A percentile compares a stretch with the other conserved stretches of the same genome.
phyloP scores from a whole-genome alignment of 352 stramenopile species.

The Pythium biforme region DNA sequence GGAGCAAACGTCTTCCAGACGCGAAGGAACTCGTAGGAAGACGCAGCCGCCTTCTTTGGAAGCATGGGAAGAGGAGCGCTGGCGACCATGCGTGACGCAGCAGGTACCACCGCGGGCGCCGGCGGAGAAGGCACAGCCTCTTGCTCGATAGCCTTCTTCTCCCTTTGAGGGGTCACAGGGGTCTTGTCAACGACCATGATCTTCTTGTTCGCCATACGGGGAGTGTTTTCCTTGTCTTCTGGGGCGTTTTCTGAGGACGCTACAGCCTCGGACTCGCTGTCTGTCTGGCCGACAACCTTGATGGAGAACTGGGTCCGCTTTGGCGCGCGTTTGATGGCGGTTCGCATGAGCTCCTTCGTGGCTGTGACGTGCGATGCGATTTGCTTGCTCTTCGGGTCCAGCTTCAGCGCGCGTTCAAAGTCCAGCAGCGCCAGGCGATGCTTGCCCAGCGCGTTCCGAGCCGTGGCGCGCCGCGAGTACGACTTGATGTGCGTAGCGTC shows the following conservation, averaged over 20 bases:
- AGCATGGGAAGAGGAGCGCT: slow-evolving; percentile 41
- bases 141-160: background rate
- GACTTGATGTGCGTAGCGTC: slow-evolving; percentile 88
- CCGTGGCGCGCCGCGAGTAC: slow-evolving; percentile 75
- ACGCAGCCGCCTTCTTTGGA: slow-evolving; percentile 59
- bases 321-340: slow-evolving; percentile 63
- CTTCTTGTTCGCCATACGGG: slow-evolving; percentile 2
- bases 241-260: slow-evolving; percentile 14
- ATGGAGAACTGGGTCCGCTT: slow-evolving; percentile 50
- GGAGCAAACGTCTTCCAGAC: slow-evolving; percentile 73
- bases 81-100: background rate
- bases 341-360: slow-evolving; percentile 65
- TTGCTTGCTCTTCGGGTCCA: slow-evolving; percentile 79
- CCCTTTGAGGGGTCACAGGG: background rate
- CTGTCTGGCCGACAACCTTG: slow-evolving; percentile 33
- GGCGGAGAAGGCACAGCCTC: background rate
- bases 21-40: slow-evolving; percentile 77
- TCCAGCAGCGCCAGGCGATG: slow-evolving; percentile 83
- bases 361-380: slow-evolving; percentile 53
- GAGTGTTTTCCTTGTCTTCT: slow-evolving; percentile 27
- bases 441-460: slow-evolving; percentile 83
- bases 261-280: background rate
- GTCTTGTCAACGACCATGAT: slow-evolving; percentile 10
- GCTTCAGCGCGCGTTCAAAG: slow-evolving; percentile 53
- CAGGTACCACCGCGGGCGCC: too few relatives aligned